Percentiles rank a stretch among this genome's conserved stretches.
phyloP scores from a whole-genome alignment of 1,284 basidiomycete species.

The Rhodotorula sp. region DNA sequence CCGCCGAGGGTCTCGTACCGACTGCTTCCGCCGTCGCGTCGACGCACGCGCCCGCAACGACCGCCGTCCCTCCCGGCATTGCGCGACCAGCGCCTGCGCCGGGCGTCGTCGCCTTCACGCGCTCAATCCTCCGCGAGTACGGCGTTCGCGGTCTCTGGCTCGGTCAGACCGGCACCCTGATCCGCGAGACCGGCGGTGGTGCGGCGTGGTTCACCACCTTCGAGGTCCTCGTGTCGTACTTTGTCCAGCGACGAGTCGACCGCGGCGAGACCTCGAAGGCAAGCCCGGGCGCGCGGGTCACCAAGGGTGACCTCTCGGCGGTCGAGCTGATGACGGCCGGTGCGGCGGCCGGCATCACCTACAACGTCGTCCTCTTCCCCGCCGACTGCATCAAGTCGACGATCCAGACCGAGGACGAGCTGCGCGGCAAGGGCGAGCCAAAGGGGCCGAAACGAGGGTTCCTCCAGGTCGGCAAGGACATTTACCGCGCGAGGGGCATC shows the following conservation, averaged over 20 bases:
- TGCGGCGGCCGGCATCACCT: conserved; percentile 80
- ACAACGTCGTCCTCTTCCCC: conserved; percentile 84
- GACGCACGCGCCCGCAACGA: conserved; percentile 44
- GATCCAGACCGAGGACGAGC: conserved; percentile 90
- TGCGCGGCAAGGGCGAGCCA: conserved; percentile 58
- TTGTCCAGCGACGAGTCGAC: conserved; percentile 28
- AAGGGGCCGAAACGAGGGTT: conserved; percentile 59
- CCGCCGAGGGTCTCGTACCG: conserved; percentile 46
- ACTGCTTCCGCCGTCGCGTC: conserved; percentile 30
- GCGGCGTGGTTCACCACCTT: conserved; percentile 87
- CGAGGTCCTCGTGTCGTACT: conserved; percentile 61
- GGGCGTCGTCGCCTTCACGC: conserved; percentile 71
- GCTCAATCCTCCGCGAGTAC: conserved; percentile 63
- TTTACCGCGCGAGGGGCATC: conserved; percentile 76
- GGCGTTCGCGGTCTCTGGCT: conserved; percentile 81
- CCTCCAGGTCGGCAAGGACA: conserved; percentile 66
- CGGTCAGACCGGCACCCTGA: conserved; percentile 79
- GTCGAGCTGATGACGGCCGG: conserved; percentile 83
- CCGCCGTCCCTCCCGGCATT: conserved; percentile 41
- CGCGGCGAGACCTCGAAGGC: conserved; percentile 39
- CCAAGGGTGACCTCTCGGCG: conserved; percentile 62
- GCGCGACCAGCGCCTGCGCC: conserved; percentile 20
- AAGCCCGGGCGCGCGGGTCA: conserved; percentile 43
- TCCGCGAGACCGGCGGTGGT: conserved; percentile 83
- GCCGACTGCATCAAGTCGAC: conserved; percentile 93